Evolutionary conservation across 2,329 filamentous ascomycete genomes (phyloP), one percentile per base, ranked within the genome.

Genomic region (Nemania sp.): DNA sequence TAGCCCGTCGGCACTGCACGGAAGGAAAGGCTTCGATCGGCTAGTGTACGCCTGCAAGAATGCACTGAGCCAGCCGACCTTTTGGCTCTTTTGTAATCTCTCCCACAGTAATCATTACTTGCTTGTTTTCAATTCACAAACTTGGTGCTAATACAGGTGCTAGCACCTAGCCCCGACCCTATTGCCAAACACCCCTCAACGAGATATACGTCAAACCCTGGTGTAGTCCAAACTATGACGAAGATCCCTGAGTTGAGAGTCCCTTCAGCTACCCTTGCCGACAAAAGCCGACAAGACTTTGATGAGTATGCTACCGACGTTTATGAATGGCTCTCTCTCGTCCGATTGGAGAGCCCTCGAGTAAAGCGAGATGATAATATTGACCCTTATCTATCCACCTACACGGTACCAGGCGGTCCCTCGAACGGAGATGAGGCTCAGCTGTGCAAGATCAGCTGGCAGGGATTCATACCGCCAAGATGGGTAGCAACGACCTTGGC

Each of bases 11-110:
- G 96, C 96, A 90, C 70, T 90, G 6, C 86, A 86, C 49, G 91
- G 91, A 3, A 94, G 91, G 69, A 91, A 88, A 60, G 88, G 86
- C 0, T 96, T 95, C 65, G 86, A 92, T 58, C 79, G 90, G 40
- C 75, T 96, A 12, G 70, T 86, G 6, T 89, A 89, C 77, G 90
- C 91, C 12, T 91, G 86, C 69, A 86, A 87, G 63, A 90, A 91
- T 59, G 90, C 90, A 19, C 76, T 97, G 19, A 82, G 80, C 43
- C 73, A 78, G 39, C 83, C 86, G 1, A 65, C 86, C 19, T 82
- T 82, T 1, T 97, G 93, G 91, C 74, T 97, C 0, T 92, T 94
- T 64, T 86, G 80, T 65, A 87, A 91, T 63, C 69, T 86, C 34
- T 73, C 64, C 61, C 75, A 73, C 57, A 72, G 80, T 84, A 73